phyloP scores from a whole-genome alignment of 768 basidiomycete species.

The Coprinellus aureogranulatus region DNA sequence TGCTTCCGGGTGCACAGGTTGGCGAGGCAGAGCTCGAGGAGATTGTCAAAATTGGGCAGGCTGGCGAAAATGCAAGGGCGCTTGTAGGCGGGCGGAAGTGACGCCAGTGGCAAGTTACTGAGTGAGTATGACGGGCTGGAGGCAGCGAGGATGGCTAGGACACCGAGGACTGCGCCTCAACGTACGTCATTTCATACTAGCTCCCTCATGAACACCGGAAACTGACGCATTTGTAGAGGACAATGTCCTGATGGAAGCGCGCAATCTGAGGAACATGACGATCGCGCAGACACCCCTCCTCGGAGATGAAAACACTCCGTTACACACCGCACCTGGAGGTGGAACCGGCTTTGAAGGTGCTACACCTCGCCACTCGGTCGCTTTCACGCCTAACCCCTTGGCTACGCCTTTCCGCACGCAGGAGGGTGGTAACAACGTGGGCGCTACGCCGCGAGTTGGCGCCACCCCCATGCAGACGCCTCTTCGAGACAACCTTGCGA shows the following conservation, averaged over 20 bases:
- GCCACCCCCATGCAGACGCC: conserved; percentile 93
- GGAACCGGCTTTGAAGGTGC: conserved; percentile 94
- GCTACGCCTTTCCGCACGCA: conserved; percentile 69
- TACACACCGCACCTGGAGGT: conserved; percentile 69
- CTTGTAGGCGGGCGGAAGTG: conserved; percentile 79
- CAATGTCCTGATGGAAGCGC: conserved; percentile 89
- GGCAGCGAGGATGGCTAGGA: conserved; percentile 86
- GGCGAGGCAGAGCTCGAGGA: conserved; percentile 94
- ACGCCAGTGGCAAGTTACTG: conserved; percentile 80
- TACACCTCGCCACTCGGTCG: conserved; percentile 86
- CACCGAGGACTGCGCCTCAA: conserved; percentile 91
- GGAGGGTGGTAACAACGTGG: conserved; percentile 37
- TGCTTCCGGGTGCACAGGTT: conserved; percentile 87
- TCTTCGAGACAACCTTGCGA: conserved; percentile 84
- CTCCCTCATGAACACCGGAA: conserved; percentile 1
- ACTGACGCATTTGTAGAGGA: conserved; percentile 62
- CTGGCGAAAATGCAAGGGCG: conserved; percentile 84
- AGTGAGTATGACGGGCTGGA: conserved; percentile 93
- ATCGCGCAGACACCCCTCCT: conserved; percentile 90
- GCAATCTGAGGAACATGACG: conserved; percentile 93
- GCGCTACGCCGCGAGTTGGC: conserved; percentile 58
- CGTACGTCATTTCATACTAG: conserved; percentile 52
- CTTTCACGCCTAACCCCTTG: conserved; percentile 95
- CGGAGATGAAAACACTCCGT: conserved; percentile 95
- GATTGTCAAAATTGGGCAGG: conserved; percentile 96